Evolutionary conservation across 2,329 filamentous ascomycete genomes (phyloP), one percentile per base, ranked within the genome.

Genomic region (Arachnomyces sp.): DNA sequence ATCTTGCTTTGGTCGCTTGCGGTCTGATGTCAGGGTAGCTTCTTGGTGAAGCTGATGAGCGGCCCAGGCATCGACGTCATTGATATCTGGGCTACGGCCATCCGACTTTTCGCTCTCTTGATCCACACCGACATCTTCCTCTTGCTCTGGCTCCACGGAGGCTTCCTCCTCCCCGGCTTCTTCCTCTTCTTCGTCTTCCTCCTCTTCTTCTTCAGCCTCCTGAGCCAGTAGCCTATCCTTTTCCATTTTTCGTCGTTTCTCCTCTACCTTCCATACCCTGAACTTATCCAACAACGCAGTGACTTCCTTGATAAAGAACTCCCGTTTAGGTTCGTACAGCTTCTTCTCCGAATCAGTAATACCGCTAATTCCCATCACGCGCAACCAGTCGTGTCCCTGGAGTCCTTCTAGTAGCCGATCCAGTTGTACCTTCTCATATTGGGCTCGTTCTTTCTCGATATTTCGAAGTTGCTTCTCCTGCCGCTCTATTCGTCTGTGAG

Each of bases 361-460:
- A 29, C 76, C 86, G 48, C 80, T 90, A 28, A 96, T 82, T 17
- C 90, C 92, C 79, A 98, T 88, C 3, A 89, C 77, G 45, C 84
- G 81, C 42, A 95, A 71, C 92, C 92, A 98, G 61, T 96, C 92
- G 43, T 84, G 86, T 2, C 90, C 85, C 58, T 87, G 83, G 1
- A 98, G 73, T 13, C 87, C 87, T 39, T 92, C 87, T 5, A 95
- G 72, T 12, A 82, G 64, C 6, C 77, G 68, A 45, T 82, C 77
- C n/a, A 82, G 61, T 49, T 81, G 75, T 34, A 74, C 71, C 49
- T 81, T 80, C 49, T 82, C 77, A 54, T 82, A 77, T 65, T 79
- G 77, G 4, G 77, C 77, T 28, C 75, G 66, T 56, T 82, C 78
- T 45, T 75, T 74, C 53, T 82, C 79, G 41, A 81, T 80, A 50